phyloP scores from a whole-genome alignment of 805 yeast species.

The Komagataella phaffii region DNA sequence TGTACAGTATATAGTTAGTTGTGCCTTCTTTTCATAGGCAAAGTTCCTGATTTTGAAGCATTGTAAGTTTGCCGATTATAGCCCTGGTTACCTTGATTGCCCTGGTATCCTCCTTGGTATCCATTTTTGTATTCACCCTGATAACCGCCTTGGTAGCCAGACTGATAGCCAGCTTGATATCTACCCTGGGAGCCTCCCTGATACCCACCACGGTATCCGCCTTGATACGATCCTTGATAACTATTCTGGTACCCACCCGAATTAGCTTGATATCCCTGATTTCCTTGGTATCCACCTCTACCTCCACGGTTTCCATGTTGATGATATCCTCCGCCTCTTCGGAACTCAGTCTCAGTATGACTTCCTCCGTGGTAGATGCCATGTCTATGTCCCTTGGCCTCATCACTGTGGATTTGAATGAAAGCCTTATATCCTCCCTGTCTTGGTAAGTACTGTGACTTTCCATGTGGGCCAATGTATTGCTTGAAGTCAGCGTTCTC shows the following conservation, averaged over 20 bases:
- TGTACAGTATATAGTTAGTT: neutral
- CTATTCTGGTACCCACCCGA: slow-evolving; percentile 9
- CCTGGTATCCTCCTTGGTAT: neutral
- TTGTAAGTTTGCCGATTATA: neutral
- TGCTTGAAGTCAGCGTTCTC: slow-evolving; percentile 17
- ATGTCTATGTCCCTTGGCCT: slow-evolving; percentile 6
- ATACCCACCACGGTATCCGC: slow-evolving; percentile 7
- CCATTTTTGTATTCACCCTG: neutral
- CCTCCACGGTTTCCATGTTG: slow-evolving; percentile 4
- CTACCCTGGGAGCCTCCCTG: slow-evolving; percentile 4
- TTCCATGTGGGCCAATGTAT: slow-evolving; percentile 38
- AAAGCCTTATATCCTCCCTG: slow-evolving; percentile 39
- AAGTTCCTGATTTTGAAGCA: neutral
- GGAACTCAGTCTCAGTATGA: slow-evolving; percentile 8
- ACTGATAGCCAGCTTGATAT: slow-evolving; percentile 6
- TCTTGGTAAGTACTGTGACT: slow-evolving; percentile 29
- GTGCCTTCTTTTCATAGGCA: neutral
- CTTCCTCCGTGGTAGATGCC: slow-evolving; percentile 1
- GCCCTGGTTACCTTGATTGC: neutral
- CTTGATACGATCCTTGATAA: slow-evolving; percentile 8
- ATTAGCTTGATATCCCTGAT: slow-evolving; percentile 8
- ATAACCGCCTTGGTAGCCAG: slow-evolving; percentile 3
- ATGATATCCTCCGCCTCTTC: slow-evolving; percentile 7
- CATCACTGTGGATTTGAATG: slow-evolving; percentile 18
- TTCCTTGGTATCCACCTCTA: slow-evolving; percentile 8